Conservation (phyloP, 1,139 yeast species). For the Diutina sp. region DNA sequence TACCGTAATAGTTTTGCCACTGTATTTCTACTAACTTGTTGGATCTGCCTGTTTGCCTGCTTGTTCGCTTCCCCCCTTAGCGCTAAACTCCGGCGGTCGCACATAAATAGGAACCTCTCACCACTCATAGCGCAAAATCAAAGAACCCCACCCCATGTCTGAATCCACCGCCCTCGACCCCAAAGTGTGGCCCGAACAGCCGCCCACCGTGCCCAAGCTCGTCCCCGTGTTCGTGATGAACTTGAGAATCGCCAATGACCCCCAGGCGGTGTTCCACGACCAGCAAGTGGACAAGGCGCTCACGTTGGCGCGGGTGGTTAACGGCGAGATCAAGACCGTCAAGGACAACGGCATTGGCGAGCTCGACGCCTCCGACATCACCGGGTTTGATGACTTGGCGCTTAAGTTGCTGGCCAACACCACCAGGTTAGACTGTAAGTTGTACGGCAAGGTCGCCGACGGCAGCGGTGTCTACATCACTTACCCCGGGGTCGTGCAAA, state of each 20-base stretch:
- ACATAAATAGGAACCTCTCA: background rate
- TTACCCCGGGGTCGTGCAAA: conserved; percentile 34
- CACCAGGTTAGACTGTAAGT: conserved; percentile 34
- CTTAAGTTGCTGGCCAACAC: conserved; percentile 15
- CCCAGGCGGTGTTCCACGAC: background rate
- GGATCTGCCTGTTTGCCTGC: too few relatives aligned
- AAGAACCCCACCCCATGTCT: background rate
- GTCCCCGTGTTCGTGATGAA: conserved; percentile 1
- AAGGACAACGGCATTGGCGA: background rate
- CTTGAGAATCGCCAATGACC: background rate
- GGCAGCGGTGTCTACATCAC: conserved; percentile 25
- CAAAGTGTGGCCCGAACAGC: background rate
- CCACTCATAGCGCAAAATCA: background rate
- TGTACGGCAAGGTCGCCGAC: conserved; percentile 29
- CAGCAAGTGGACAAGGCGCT: background rate
- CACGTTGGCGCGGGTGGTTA: background rate
- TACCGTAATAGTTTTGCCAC: too few relatives aligned
- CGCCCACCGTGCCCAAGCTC: background rate
- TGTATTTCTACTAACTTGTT: too few relatives aligned
- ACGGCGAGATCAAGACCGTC: background rate
- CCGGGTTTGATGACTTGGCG: conserved; percentile 37
- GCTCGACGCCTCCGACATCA: background rate
- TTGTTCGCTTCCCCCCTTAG: too few relatives aligned
- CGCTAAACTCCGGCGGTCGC: background rate
- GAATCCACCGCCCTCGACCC: background rate